A percentile compares a stretch with the other conserved stretches of the same genome.
phyloP scores from a whole-genome alignment of 2,329 filamentous ascomycete species.

The Talaromyces rugulosus region DNA sequence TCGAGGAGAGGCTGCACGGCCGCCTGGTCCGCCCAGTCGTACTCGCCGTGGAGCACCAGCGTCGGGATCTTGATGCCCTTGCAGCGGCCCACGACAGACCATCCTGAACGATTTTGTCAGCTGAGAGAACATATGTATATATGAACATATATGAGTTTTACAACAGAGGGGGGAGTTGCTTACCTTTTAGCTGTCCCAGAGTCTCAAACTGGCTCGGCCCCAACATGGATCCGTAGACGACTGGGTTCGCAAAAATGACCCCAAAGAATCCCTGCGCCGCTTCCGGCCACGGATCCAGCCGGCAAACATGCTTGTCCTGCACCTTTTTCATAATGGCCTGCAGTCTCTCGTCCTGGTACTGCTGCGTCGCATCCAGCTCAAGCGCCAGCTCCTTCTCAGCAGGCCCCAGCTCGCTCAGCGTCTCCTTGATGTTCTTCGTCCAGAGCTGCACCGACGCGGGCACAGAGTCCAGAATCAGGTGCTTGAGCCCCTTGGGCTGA shows the following conservation, averaged over 20 bases:
- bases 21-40: background rate
- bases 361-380: background rate
- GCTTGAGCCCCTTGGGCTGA: background rate
- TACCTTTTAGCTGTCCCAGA: background rate
- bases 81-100: background rate
- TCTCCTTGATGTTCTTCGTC: background rate
- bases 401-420: background rate
- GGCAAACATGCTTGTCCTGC: background rate
- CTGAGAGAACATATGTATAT: too few species aligned
- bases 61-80: background rate
- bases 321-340: background rate
- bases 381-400: background rate
- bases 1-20: background rate
- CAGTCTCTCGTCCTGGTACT: background rate
- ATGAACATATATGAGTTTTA: too few species aligned
- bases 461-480: background rate
- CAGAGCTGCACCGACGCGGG: background rate
- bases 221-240: background rate
- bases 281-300: background rate
- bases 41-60: background rate
- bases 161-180: background rate
- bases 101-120: background rate
- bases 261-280: background rate
- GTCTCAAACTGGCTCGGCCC: background rate
- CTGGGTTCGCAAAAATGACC: background rate